These are phyloP conservation scores for Termitomyces sp. DNA, from an alignment of 1,284 basidiomycete species.

Conservation along the genomic window DNA sequence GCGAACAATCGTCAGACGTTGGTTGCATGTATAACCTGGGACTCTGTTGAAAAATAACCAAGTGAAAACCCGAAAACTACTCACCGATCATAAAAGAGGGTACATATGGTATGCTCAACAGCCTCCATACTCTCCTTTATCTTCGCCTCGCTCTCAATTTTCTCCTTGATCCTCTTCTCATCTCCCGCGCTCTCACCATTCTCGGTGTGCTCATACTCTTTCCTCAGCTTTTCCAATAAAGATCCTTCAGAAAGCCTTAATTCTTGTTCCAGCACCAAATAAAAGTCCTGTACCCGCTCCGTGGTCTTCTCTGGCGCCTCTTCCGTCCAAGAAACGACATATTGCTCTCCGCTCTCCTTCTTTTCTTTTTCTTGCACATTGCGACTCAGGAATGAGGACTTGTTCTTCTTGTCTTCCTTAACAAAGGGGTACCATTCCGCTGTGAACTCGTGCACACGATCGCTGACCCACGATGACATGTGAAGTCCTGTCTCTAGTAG, in stretches of 20 bases:
- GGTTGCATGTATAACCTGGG: conserved; percentile 40
- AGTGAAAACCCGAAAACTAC: conserved; percentile 13
- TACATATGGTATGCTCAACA: conserved; percentile 68
- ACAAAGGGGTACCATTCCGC: conserved; percentile 47
- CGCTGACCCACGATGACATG: conserved; percentile 60
- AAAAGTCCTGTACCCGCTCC: conserved; percentile 70
- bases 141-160: conserved; percentile 34
- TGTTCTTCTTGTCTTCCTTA: conserved; percentile 21
- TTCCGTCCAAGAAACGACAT: conserved; percentile 35
- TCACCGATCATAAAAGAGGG: conserved; percentile 69
- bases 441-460: conserved; percentile 57
- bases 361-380: conserved; percentile 16
- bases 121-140: conserved; percentile 59
- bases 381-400: conserved; percentile 6
- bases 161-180: conserved; percentile 26
- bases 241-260: conserved; percentile 23
- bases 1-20: conserved; percentile 73
- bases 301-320: conserved; percentile 50
- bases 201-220: conserved; percentile 18
- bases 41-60: neutral
- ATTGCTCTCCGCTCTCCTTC: conserved; percentile 22
- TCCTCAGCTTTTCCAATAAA: conserved; percentile 14
- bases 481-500: conserved; percentile 14
- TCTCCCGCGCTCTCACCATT: conserved; percentile 24
- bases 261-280: conserved; percentile 43